Evolutionary conservation across 768 basidiomycete species (phyloP).

Genomic region (Astraeus odoratus): DNA sequence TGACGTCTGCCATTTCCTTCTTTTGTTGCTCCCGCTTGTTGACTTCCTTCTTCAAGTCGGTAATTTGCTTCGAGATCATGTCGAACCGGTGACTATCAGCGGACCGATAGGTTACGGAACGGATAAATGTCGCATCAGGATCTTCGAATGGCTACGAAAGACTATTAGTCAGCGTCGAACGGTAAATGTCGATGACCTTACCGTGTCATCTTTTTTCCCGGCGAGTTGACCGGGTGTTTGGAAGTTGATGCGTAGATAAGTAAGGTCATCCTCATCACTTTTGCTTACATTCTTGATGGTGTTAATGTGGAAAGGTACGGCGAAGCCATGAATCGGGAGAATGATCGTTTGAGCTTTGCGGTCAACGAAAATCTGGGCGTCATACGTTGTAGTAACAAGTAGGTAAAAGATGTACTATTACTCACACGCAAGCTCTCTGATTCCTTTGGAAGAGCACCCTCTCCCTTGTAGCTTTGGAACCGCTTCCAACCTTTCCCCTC

Average conservation of each 20-base stretch:
- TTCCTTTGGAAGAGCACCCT: slow-evolving; percentile 82
- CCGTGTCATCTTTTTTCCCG: slow-evolving; percentile 98
- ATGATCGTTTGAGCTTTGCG: slow-evolving; percentile 86
- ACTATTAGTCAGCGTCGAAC: slow-evolving; percentile 3
- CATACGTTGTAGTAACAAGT: slow-evolving; percentile 6
- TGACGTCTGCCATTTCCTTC: slow-evolving; percentile 97
- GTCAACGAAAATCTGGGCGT: slow-evolving; percentile 77
- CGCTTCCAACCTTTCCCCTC: slow-evolving; percentile 92
- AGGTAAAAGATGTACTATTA: slow-evolving; percentile 6
- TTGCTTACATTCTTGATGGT: slow-evolving; percentile 98
- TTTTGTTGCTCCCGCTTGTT: slow-evolving; percentile 97
- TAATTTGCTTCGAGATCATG: slow-evolving; percentile 84
- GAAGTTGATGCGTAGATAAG: slow-evolving; percentile 94
- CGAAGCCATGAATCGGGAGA: slow-evolving; percentile 89
- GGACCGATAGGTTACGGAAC: slow-evolving; percentile 91
- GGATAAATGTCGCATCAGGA: slow-evolving; percentile 92
- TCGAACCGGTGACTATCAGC: slow-evolving; percentile 87
- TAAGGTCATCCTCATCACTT: slow-evolving; percentile 93
- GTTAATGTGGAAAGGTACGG: slow-evolving; percentile 97
- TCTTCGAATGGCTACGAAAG: slow-evolving; percentile 82
- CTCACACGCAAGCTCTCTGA: slow-evolving; percentile 74
- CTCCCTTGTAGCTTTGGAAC: slow-evolving; percentile 96
- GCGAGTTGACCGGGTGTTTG: slow-evolving; percentile 96
- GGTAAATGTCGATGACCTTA: slow-evolving; percentile 26
- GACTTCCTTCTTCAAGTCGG: slow-evolving; percentile 91